These are phyloP conservation scores for Globisporangium rhizosaccharum DNA, from an alignment of 352 stramenopile species.

Conservation along the genomic window DNA sequence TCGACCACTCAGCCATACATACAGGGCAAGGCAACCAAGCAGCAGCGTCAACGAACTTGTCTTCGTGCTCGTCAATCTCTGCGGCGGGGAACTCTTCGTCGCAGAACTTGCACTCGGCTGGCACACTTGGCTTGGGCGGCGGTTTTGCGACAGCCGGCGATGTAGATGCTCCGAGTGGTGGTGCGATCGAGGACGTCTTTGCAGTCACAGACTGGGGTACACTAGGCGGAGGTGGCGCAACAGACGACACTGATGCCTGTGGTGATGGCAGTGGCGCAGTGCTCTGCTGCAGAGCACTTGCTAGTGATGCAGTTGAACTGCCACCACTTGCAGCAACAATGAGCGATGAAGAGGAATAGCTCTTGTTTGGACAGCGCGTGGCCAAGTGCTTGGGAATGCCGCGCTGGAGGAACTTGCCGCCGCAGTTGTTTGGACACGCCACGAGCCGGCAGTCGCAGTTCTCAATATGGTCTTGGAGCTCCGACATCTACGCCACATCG, in stretches of 20 bases:
- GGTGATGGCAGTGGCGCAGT: not conserved
- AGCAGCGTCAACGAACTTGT: conserved; percentile 25
- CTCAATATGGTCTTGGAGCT: conserved; percentile 79
- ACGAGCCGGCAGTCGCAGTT: conserved; percentile 77
- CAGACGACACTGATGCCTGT: not conserved
- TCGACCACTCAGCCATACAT: not conserved
- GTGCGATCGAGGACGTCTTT: not conserved
- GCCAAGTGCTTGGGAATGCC: conserved; percentile 72
- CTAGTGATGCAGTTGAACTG: not conserved
- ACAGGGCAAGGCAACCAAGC: not conserved
- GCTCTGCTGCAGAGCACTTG: not conserved
- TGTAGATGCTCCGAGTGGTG: not conserved
- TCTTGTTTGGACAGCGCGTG: conserved; percentile 55
- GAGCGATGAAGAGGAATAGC: not conserved
- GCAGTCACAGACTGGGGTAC: not conserved
- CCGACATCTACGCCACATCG: conserved; percentile 30
- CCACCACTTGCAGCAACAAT: not conserved
- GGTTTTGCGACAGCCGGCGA: not conserved
- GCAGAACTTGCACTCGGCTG: conserved; percentile 70
- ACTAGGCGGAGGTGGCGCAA: not conserved
- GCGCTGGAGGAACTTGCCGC: conserved; percentile 74
- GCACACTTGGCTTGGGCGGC: not conserved
- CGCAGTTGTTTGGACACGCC: conserved; percentile 69
- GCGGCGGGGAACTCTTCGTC: conserved; percentile 53
- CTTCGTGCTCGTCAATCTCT: conserved; percentile 61